Conservation (phyloP, 2,329 filamentous ascomycete species). For the Bipolaris gigantea region DNA sequence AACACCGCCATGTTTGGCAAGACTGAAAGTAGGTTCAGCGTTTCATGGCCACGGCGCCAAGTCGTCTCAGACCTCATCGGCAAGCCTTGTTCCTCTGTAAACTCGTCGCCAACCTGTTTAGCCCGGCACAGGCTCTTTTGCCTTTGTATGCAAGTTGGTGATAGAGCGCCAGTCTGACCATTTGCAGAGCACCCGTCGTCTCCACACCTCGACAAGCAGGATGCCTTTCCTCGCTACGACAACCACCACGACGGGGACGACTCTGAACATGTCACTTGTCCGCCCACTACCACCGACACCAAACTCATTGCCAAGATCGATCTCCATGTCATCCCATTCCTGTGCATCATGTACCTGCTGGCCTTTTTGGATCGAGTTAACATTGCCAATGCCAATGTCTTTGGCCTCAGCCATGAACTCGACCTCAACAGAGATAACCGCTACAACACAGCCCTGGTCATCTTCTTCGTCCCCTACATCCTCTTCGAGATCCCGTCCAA, state of each 20-base stretch:
- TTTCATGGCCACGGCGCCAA: conserved; percentile 11
- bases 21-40: conserved; percentile 36
- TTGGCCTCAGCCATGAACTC: conserved; percentile 53
- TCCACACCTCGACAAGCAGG: conserved; percentile 19
- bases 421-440: conserved; percentile 47
- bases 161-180: conserved; percentile 12
- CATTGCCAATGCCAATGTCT: conserved; percentile 57
- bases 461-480: conserved; percentile 59
- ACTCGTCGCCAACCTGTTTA: conserved; percentile 3
- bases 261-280: conserved; percentile 47
- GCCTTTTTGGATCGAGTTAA: conserved; percentile 56
- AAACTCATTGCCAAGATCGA: conserved; percentile 53
- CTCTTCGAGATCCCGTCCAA: conserved; percentile 59
- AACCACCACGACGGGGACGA: conserved; percentile 46
- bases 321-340: conserved; percentile 52
- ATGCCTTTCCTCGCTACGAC: conserved; percentile 27
- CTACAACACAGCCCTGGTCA: conserved; percentile 56
- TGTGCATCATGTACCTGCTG: conserved; percentile 56
- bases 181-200: conserved; percentile 22
- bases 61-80: conserved; percentile 2
- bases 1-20: conserved; percentile 33
- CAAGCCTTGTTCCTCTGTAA: conserved; percentile 9
- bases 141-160: background rate
- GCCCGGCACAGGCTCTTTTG: background rate
- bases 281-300: conserved; percentile 54